Percentiles rank a stretch among this genome's conserved stretches.
phyloP scores from a whole-genome alignment of 2,329 filamentous ascomycete species.

The Fonsecaea monophora region DNA sequence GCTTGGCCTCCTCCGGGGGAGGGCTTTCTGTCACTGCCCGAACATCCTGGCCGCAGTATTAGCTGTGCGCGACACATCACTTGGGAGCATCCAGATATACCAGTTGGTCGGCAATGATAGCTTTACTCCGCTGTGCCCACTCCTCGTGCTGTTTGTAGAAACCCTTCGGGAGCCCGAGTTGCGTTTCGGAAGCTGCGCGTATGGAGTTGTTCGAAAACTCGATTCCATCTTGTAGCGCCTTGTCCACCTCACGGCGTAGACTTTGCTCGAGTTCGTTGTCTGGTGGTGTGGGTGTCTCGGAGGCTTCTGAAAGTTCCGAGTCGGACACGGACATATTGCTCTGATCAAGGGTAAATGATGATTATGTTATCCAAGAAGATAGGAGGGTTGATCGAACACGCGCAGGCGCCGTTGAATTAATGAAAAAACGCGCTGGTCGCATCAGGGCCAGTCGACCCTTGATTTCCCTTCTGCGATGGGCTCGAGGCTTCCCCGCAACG shows the following conservation, averaged over 20 bases:
- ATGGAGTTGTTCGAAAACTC: conserved; percentile 65
- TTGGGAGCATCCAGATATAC: conserved; percentile 44
- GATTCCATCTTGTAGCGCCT: conserved; percentile 49
- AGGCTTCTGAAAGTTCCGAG: conserved; percentile 43
- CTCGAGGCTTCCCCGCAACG: conserved; percentile 15
- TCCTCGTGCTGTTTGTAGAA: conserved; percentile 61
- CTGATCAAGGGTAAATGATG: not conserved
- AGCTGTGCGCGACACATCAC: conserved; percentile 11
- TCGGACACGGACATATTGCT: conserved; percentile 37
- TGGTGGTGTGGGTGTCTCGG: conserved; percentile 41
- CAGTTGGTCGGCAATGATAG: conserved; percentile 61
- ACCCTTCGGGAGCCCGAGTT: conserved; percentile 58
- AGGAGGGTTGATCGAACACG: not conserved
- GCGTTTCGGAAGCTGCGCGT: conserved; percentile 59
- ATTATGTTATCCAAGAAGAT: not conserved
- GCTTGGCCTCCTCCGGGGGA: conserved; percentile 19
- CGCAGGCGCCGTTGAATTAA: not conserved
- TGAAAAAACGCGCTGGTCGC: not conserved
- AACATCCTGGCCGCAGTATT: conserved; percentile 41
- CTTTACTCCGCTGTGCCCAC: conserved; percentile 64
- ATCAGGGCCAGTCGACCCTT: conserved; percentile 1
- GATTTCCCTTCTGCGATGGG: conserved; percentile 4
- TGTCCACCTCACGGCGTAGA: conserved; percentile 48
- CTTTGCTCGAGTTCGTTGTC: conserved; percentile 47
- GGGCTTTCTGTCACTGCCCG: conserved; percentile 42